Evolutionary conservation across 2,329 filamentous ascomycete species (phyloP).

Genomic region (Fusarium sulawesiense): DNA sequence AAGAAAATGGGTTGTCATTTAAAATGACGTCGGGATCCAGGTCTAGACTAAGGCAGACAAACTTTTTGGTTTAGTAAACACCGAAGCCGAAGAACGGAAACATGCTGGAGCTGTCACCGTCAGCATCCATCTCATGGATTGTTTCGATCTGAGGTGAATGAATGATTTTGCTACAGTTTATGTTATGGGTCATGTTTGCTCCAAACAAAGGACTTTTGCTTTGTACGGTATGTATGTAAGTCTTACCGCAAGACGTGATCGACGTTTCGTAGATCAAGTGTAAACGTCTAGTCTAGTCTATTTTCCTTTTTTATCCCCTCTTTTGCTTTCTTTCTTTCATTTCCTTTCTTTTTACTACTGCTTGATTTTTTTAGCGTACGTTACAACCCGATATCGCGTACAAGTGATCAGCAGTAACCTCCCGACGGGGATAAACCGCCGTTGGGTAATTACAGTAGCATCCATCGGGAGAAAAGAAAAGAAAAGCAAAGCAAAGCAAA

Average conservation of each 20-base stretch:
- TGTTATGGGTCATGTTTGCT: neutral
- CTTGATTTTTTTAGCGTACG: constrained; percentile 2
- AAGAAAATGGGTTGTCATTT: neutral
- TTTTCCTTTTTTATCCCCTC: neutral
- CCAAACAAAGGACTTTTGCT: neutral
- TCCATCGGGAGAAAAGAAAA: neutral
- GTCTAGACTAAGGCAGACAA: neutral
- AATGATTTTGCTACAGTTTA: neutral
- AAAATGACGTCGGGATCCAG: constrained; percentile 17
- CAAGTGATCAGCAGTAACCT: constrained; percentile 19
- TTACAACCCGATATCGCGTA: constrained; percentile 18
- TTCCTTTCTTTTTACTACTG: neutral
- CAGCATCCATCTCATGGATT: neutral
- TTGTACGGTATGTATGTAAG: neutral
- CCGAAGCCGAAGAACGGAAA: constrained; percentile 7
- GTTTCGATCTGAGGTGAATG: neutral
- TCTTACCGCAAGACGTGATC: constrained; percentile 9
- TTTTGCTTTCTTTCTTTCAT: neutral
- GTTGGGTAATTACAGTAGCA: neutral
- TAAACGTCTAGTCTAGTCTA: neutral
- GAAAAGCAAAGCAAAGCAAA: constrained; percentile 11
- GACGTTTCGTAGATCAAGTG: constrained; percentile 26
- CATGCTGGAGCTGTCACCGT: constrained; percentile 10
- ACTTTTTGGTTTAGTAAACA: constrained; percentile 15
- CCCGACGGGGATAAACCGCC: constrained; percentile 17